Base-by-base conservation (phyloP, 495 filamentous ascomycete species). In the Penicillium waksmanii region DNA sequence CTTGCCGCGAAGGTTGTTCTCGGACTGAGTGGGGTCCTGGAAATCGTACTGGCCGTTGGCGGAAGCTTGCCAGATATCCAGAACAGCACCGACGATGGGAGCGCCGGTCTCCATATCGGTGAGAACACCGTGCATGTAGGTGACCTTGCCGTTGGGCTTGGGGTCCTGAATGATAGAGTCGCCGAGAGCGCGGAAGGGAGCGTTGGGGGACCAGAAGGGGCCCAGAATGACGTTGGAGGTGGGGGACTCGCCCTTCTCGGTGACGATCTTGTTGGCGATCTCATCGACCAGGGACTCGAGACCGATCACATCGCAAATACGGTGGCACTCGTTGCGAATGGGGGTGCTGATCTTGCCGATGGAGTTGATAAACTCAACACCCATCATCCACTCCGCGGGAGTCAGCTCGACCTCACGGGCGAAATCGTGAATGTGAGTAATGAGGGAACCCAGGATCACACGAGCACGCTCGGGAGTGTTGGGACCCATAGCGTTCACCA, bases 41-140 rank as follows among this genome's bases (percentile, higher is more conserved):
- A 92, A 92, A 73, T 95, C 91, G 83, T 95, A 95, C 70, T 89
- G 84, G 68, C 89, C 90, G 79, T 93, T 95, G 74, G 89, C 81
- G 7, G 85, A 88, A 42, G 89, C 89, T 71, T 95, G 89, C 91
- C 91, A 95, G 79, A 93, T 88, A 72, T 95, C 91, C 68, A 94
- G 84, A 55, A 89, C 86, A 66, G 89, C 90, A 65, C 75, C 74
- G 49, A 77, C 82, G 71, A 94, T 87, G 55, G 86, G 86, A 74
- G 84, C 79, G 65, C 86, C 86, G 21, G 90, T 91, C 53, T 85
- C 81, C 67, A 91, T 82, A 75, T 94, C 90, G 56, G 71, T 78
- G 64, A 94, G 82, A 51, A 80, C 76, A 60, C 90, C 90, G 81
- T 92, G 88, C 89, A 94, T 93, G 68, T 77, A 77, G 61, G 85